Percentiles rank a stretch among this genome's conserved stretches.
Evolutionary conservation across 139 green algal species (phyloP).

Genomic region (Auxenochlorella protothecoides): DNA sequence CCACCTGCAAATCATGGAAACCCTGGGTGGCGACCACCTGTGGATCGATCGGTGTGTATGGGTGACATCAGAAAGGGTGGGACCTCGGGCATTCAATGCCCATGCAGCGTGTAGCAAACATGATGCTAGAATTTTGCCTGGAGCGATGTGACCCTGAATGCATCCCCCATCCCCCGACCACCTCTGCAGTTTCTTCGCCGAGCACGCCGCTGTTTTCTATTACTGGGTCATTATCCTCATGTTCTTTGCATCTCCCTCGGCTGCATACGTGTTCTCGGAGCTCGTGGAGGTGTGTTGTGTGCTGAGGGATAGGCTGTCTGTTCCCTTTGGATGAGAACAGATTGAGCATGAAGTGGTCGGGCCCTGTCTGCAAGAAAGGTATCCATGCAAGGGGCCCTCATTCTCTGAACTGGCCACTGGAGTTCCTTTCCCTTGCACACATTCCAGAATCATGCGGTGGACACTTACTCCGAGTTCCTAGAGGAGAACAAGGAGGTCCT

Average conservation of each 20-base stretch:
- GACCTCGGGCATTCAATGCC: too few species aligned
- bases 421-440: conserved; percentile 2
- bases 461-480: conserved; percentile 79
- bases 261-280: conserved; percentile 91
- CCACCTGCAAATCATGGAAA: conserved; percentile 91
- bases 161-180: too few species aligned
- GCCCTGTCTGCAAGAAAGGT: neutral
- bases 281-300: conserved; percentile 53
- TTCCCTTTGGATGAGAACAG: too few species aligned
- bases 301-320: too few species aligned
- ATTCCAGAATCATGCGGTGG: conserved; percentile 65
- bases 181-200: conserved; percentile 43
- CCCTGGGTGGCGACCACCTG: conserved; percentile 77
- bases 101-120: too few species aligned
- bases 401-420: neutral
- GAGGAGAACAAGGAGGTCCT: conserved; percentile 61
- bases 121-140: too few species aligned
- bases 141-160: too few species aligned
- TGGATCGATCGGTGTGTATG: conserved; percentile 68
- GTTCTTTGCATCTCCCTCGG: conserved; percentile 61
- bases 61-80: too few species aligned
- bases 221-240: conserved; percentile 73
- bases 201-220: conserved; percentile 82
- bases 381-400: neutral
- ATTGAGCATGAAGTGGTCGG: too few species aligned